These are phyloP conservation scores for Kodamaea plutei DNA, from an alignment of 1,139 yeast genomes.

Conservation along the genomic window DNA sequence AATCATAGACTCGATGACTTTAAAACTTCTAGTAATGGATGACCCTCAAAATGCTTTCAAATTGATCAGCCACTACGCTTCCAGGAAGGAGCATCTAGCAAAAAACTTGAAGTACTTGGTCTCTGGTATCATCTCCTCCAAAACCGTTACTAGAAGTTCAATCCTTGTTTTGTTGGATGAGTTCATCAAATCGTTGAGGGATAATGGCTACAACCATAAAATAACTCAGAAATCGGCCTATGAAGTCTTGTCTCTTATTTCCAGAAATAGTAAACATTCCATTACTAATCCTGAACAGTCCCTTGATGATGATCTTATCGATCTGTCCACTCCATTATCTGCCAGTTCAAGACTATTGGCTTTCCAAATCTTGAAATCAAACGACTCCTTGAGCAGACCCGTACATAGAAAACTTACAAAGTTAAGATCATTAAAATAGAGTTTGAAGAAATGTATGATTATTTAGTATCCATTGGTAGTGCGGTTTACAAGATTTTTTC, in stretches of 20 bases:
- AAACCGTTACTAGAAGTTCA: slow-evolving; percentile 13
- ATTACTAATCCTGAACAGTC: too few species aligned
- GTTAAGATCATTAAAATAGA: slow-evolving; percentile 1
- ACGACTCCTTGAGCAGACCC: slow-evolving; percentile 7
- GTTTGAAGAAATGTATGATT: not conserved
- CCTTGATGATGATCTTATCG: too few species aligned
- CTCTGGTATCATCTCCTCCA: slow-evolving; percentile 24
- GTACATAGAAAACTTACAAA: slow-evolving; percentile 5
- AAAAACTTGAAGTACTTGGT: slow-evolving; percentile 18
- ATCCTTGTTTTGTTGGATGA: slow-evolving; percentile 18
- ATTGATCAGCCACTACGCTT: slow-evolving; percentile 19
- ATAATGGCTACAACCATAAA: slow-evolving; percentile 19
- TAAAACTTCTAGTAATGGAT: slow-evolving; percentile 22
- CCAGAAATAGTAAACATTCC: too few species aligned
- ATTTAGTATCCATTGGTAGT: slow-evolving; percentile 1
- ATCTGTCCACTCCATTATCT: too few species aligned
- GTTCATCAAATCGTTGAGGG: slow-evolving; percentile 17
- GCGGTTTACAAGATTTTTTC: slow-evolving; percentile 1
- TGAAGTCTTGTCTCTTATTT: slow-evolving; percentile 9
- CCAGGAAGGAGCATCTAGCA: slow-evolving; percentile 15
- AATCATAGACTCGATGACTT: slow-evolving; percentile 19
- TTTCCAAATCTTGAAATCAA: slow-evolving; percentile 6
- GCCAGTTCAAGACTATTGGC: slow-evolving; percentile 6
- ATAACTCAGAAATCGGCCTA: slow-evolving; percentile 13
- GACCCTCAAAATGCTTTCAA: slow-evolving; percentile 22